Conservation (phyloP, 805 yeast species). For the Wickerhamiella parazyma region DNA sequence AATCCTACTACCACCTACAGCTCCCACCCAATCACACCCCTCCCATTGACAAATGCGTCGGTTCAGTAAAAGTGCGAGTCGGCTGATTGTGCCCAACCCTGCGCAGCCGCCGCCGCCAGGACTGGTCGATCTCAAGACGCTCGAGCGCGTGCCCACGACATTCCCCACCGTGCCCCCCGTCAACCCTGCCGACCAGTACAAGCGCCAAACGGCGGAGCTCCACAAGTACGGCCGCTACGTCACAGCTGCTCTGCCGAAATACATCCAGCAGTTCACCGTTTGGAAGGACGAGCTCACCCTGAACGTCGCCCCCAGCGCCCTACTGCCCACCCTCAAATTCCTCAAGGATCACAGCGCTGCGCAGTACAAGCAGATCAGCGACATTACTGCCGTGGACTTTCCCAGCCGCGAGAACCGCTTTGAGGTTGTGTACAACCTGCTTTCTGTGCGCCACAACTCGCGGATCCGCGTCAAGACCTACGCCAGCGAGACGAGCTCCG, state of each 20-base stretch:
- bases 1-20: too few species aligned
- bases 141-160: constrained; percentile 8
- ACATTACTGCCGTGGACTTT: constrained; percentile 76
- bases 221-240: constrained; percentile 72
- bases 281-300: constrained; percentile 83
- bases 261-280: constrained; percentile 67
- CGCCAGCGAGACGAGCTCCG: constrained; percentile 69
- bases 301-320: constrained; percentile 61
- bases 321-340: constrained; percentile 57
- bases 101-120: constrained; percentile 7
- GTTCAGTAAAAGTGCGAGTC: constrained; percentile 8
- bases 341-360: constrained; percentile 67
- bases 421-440: constrained; percentile 72
- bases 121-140: not conserved
- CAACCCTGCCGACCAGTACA: constrained; percentile 67
- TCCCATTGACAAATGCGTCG: constrained; percentile 5
- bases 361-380: constrained; percentile 66
- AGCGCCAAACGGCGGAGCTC: constrained; percentile 51
- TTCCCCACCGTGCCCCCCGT: constrained; percentile 33
- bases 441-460: constrained; percentile 71
- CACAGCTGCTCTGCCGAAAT: constrained; percentile 68
- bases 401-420: constrained; percentile 75
- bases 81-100: constrained; percentile 4
- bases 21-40: not conserved
- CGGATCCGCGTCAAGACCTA: constrained; percentile 81